Evolutionary conservation across 306 rosid species (phyloP).

Genomic region (Pueraria montana): DNA sequence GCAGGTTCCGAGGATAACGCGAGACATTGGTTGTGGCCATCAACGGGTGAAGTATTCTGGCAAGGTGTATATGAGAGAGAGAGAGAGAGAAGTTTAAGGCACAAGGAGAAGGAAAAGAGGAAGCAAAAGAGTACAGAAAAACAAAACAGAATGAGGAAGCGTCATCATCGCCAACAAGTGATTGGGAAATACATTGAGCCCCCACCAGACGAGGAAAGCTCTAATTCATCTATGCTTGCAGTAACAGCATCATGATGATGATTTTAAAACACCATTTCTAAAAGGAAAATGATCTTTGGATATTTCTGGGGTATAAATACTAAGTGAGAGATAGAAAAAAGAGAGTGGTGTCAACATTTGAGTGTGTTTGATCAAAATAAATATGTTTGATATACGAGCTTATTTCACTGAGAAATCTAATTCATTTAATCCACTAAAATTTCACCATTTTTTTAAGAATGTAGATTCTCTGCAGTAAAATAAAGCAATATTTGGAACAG

Average conservation of each 20-base stretch:
- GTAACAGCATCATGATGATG: constrained; percentile 19
- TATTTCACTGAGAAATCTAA: too few relatives aligned
- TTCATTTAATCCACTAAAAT: too few relatives aligned
- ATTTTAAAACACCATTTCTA: constrained; percentile 40
- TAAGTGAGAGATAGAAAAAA: too few relatives aligned
- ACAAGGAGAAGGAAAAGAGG: constrained; percentile 79
- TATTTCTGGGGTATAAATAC: too few relatives aligned
- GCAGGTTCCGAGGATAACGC: constrained; percentile 64
- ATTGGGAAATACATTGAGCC: constrained; percentile 95
- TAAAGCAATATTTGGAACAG: too few relatives aligned
- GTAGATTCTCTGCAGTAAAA: too few relatives aligned
- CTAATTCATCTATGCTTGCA: constrained; percentile 61
- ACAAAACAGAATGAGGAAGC: constrained; percentile 69
- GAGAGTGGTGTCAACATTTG: too few relatives aligned
- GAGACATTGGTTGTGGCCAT: constrained; percentile 93
- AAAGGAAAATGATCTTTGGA: too few relatives aligned
- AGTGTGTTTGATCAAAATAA: too few relatives aligned
- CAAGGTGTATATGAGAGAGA: constrained; percentile 81
- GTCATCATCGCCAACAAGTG: constrained; percentile 83
- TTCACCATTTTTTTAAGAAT: too few relatives aligned
- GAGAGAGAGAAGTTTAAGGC: constrained; percentile 76
- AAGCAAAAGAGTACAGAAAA: constrained; percentile 87
- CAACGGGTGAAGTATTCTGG: constrained; percentile 96
- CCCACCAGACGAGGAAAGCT: constrained; percentile 66
- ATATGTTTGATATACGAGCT: too few relatives aligned